Base-by-base conservation (phyloP, 2,329 filamentous ascomycete species). In the Verticillium isaacii region DNA sequence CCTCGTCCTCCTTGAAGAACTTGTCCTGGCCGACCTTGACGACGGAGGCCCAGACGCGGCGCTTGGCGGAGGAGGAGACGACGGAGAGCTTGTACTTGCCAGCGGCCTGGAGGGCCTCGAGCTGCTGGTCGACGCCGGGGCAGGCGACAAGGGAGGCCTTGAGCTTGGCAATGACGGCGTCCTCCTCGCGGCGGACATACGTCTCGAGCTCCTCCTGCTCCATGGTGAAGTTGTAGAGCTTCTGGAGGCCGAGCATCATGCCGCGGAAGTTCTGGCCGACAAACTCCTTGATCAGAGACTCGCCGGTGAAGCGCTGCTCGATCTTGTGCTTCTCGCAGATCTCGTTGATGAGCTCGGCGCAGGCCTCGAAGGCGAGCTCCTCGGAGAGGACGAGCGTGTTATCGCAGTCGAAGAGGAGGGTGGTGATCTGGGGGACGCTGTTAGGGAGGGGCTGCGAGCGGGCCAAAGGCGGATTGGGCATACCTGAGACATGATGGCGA, bases 301-400 rank as follows among this genome's bases (percentile, higher is more conserved):
- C 85, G 71, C 90, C 90, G 4, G 90, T 93, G 81, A 96, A 97
- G 73, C 84, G 86, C 68, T 86, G 82, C 34, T 75, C 67, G 63
- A 92, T 81, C 69, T 82, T 79, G 71, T 89, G 83, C 71, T 84
- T 83, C 69, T 83, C 82, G 74, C 94, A 87, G 74, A 96, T 91
- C 76, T 92, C 82, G 79, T 97, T 97, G 82, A 92, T 89, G 66
- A 97, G 87, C 64, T 91, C 90, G 71, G 93, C 91, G 77, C 92
- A 96, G 68, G 91, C 93, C 79, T 94, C 91, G 75, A 97, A 96
- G 73, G 93, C 93, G 69, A 96, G 85, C 71, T 91, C 88, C 81
- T 97, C 93, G 60, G 92, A 96, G 70, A 95, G 87, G 74, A 95
- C 92, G 74, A 97, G 91, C 66, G 93, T 97, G 85, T 97, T 97